phyloP scores from a whole-genome alignment of 768 basidiomycete species.

The Erythrobasidium yunnanense region DNA sequence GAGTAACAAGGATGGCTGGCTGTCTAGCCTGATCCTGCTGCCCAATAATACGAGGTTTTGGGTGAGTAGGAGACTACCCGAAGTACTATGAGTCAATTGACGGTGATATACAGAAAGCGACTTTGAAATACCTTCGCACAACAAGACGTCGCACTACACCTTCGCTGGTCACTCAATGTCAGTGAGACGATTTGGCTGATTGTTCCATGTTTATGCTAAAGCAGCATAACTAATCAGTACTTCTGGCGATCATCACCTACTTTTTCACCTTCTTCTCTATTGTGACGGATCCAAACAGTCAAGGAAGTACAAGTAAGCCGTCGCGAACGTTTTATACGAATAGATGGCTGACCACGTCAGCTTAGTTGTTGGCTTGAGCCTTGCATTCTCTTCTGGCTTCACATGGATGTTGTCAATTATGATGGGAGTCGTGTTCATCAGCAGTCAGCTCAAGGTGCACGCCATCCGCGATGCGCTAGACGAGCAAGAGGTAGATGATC shows the following conservation, averaged over 20 bases:
- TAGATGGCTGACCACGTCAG: not conserved
- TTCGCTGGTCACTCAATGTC: not conserved
- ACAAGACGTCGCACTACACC: not conserved
- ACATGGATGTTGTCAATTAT: slow-evolving; percentile 2
- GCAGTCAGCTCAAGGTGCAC: not conserved
- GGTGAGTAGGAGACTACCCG: not conserved
- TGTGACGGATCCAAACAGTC: not conserved
- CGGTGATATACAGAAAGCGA: no score
- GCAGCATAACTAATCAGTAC: no score
- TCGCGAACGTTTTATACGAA: not conserved
- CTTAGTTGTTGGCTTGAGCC: not conserved
- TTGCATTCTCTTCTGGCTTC: not conserved
- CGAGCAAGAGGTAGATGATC: not conserved
- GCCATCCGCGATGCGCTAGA: not conserved
- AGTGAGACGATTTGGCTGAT: not conserved
- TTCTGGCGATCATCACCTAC: not conserved
- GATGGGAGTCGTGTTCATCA: not conserved
- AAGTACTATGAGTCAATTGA: not conserved
- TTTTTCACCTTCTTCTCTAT: slow-evolving; percentile 19
- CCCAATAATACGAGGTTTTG: not conserved
- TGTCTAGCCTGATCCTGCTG: not conserved
- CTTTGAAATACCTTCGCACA: not conserved
- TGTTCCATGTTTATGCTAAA: not conserved
- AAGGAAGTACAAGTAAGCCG: not conserved
- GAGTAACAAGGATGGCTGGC: not conserved